phyloP scores from a whole-genome alignment of 2,329 filamentous ascomycete species.

The Talaromyces sp. region DNA sequence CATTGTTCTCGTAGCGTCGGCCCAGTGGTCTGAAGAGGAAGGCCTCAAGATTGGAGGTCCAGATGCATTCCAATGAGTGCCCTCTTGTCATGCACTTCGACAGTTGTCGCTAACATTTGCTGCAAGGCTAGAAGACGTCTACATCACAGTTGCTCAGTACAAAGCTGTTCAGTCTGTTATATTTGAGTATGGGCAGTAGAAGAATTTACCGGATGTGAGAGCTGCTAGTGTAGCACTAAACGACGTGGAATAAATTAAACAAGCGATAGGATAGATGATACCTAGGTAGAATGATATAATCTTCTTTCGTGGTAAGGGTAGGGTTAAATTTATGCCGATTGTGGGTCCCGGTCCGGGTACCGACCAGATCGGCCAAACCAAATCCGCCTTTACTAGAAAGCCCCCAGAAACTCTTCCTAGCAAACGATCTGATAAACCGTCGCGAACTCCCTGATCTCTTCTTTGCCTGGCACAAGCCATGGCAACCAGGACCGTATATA shows the following conservation, averaged over 20 bases:
- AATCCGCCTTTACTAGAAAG: not conserved
- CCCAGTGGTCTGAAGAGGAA: constrained; percentile 46
- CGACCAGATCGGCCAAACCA: not conserved
- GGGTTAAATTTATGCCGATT: not conserved
- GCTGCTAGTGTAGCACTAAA: too few relatives aligned
- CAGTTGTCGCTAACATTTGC: too few relatives aligned
- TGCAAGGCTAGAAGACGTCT: not conserved
- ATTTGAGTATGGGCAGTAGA: not conserved
- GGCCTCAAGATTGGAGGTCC: constrained; percentile 49
- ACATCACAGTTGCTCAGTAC: not conserved
- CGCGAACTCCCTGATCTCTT: not conserved
- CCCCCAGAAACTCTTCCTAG: not conserved
- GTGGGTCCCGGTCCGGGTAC: not conserved
- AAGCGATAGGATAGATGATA: not conserved
- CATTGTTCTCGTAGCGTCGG: constrained; percentile 53
- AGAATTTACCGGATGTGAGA: too few relatives aligned
- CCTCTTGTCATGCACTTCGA: not conserved
- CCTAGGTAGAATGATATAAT: too few relatives aligned
- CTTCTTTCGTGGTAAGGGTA: not conserved
- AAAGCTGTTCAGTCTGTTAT: not conserved
- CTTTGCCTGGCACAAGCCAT: not conserved
- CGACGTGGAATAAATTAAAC: too few relatives aligned
- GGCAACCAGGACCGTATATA: not conserved
- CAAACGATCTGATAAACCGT: not conserved
- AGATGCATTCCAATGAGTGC: constrained; percentile 45